Evolutionary conservation across 1,139 yeast genomes (phyloP).

Genomic region (Zygosaccharomyces pseudobailii): DNA sequence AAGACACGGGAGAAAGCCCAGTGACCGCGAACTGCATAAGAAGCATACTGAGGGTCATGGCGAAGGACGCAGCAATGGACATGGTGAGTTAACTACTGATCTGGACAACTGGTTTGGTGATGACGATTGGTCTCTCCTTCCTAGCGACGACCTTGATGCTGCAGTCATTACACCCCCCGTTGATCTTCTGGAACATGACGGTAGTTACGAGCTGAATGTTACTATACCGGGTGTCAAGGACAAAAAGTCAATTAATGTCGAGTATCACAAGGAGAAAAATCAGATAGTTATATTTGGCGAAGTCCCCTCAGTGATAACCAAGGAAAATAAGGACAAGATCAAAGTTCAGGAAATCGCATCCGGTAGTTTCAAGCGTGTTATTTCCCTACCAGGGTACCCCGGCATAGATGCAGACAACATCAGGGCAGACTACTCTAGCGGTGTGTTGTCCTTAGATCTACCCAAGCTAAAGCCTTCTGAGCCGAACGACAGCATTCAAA

Average conservation of each 20-base stretch:
- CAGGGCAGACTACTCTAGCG: slow-evolving; percentile 38
- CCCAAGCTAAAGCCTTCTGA: slow-evolving; percentile 35
- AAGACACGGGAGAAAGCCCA: neutral
- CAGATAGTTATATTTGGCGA: slow-evolving; percentile 39
- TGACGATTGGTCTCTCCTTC: slow-evolving; percentile 23
- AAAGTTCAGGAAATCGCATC: slow-evolving; percentile 37
- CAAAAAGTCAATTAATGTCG: slow-evolving; percentile 35
- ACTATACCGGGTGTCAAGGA: slow-evolving; percentile 43
- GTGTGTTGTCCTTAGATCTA: slow-evolving; percentile 38
- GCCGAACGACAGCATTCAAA: slow-evolving; percentile 26
- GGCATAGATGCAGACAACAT: slow-evolving; percentile 40
- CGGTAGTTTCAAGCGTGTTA: slow-evolving; percentile 40
- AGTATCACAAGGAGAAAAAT: slow-evolving; percentile 39
- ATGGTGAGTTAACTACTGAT: slow-evolving; percentile 2
- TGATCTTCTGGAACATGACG: slow-evolving; percentile 39
- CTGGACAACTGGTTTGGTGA: slow-evolving; percentile 27
- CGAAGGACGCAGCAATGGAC: neutral
- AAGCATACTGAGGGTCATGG: neutral
- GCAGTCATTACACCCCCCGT: slow-evolving; percentile 36
- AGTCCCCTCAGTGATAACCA: slow-evolving; percentile 27
- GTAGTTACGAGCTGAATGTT: slow-evolving; percentile 37
- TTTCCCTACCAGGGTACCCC: slow-evolving; percentile 37
- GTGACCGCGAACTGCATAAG: neutral
- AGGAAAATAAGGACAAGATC: slow-evolving; percentile 26
- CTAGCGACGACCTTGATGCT: slow-evolving; percentile 19